A percentile compares a stretch with the other conserved stretches of the same genome.
Evolutionary conservation across 192 early-diverging fungal species (phyloP).

Genomic region (Endogone sp.): DNA sequence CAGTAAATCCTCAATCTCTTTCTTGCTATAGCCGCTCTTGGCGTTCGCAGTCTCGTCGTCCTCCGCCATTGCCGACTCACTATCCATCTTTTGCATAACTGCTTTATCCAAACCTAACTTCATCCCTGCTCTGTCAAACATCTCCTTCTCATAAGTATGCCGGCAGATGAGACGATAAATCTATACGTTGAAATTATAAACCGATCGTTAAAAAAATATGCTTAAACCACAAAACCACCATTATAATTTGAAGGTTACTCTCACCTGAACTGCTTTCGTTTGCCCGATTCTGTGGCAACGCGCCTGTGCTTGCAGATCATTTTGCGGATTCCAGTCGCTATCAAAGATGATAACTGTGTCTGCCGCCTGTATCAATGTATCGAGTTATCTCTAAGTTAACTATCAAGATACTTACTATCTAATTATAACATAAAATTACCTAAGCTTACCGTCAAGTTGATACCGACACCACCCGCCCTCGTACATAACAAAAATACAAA

Average conservation of each 20-base stretch:
- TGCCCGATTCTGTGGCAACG: constrained; percentile 87
- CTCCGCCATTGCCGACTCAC: constrained; percentile 36
- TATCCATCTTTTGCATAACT: constrained; percentile 70
- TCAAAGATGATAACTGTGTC: constrained; percentile 89
- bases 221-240: not conserved
- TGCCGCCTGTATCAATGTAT: constrained; percentile 52
- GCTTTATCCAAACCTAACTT: constrained; percentile 82
- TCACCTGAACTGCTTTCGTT: constrained; percentile 72
- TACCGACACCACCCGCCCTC: constrained; percentile 82
- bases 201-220: constrained; percentile 8
- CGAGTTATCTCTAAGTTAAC: too few relatives aligned
- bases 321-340: constrained; percentile 88
- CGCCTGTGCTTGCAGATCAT: constrained; percentile 82
- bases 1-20: constrained; percentile 79
- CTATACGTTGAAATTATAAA: not conserved
- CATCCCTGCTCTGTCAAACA: constrained; percentile 87
- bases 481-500: constrained; percentile 89
- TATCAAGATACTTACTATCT: too few relatives aligned
- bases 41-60: constrained; percentile 41
- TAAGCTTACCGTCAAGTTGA: constrained; percentile 65
- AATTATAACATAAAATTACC: too few relatives aligned
- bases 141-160: constrained; percentile 85
- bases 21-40: constrained; percentile 58
- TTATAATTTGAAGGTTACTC: not conserved
- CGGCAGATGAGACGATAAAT: constrained; percentile 70